These are phyloP conservation scores for Rutidosis leptorrhynchoides DNA, from an alignment of 129 eudicot species.

Conservation along the genomic window DNA sequence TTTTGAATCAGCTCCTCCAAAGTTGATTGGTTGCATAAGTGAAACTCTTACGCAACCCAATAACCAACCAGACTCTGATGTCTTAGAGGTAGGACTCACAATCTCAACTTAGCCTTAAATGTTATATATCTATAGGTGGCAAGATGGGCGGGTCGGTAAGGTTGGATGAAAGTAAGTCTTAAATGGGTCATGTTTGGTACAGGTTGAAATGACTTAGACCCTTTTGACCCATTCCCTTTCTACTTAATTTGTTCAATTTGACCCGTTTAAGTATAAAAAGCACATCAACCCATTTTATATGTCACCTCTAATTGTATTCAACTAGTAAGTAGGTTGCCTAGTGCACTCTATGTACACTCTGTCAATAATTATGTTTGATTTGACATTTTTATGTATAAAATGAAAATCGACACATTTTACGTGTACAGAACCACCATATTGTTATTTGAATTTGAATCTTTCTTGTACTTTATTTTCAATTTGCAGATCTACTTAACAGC, in stretches of 20 bases:
- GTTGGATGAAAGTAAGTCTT: background rate
- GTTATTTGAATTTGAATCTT: conserved; percentile 18
- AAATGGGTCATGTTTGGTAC: background rate
- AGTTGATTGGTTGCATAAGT: conserved; percentile 30
- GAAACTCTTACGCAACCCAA: conserved; percentile 25
- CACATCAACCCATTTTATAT: background rate
- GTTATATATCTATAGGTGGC: background rate
- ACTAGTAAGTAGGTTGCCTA: background rate
- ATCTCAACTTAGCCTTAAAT: background rate
- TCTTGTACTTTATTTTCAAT: conserved; percentile 8
- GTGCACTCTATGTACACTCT: background rate
- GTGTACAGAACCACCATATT: background rate
- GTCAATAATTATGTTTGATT: background rate
- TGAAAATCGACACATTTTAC: background rate
- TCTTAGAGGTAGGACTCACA: conserved; percentile 52
- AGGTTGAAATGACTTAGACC: background rate
- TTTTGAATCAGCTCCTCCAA: no score
- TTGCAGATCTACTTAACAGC: conserved; percentile 79
- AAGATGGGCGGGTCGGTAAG: background rate
- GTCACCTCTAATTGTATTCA: background rate
- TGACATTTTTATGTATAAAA: no score
- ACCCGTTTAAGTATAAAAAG: background rate
- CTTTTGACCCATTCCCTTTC: background rate
- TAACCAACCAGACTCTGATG: conserved; percentile 42
- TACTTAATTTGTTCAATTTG: background rate